phyloP scores from a whole-genome alignment of 148 eudicot species.

The Talinum fruticosum region DNA sequence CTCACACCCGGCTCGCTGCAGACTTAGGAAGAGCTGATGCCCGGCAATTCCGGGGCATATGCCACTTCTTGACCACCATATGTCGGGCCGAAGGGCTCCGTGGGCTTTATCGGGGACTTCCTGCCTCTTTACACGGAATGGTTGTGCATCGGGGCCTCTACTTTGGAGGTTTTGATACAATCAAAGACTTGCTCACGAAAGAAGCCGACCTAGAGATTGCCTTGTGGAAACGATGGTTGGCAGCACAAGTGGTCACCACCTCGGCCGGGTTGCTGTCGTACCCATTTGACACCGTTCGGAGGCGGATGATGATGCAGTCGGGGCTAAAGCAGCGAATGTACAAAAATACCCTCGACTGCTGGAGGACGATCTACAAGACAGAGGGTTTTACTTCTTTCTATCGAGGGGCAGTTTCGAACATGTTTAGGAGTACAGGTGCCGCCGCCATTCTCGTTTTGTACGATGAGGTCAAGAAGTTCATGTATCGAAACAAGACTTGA shows the following conservation, averaged over 20 bases:
- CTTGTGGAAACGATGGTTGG: conserved; percentile 92
- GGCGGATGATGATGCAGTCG: conserved; percentile 99
- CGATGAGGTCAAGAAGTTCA: conserved; percentile 82
- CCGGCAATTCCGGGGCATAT: conserved; percentile 80
- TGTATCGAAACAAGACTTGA: conserved; percentile 41
- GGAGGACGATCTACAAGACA: conserved; percentile 67
- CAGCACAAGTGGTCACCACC: conserved; percentile 84
- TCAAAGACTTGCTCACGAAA: conserved; percentile 64
- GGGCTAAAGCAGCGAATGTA: conserved; percentile 71
- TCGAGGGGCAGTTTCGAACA: conserved; percentile 82
- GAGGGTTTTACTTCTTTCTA: conserved; percentile 81
- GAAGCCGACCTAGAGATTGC: conserved; percentile 52
- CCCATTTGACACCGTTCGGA: conserved; percentile 86
- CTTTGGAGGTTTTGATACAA: conserved; percentile 91
- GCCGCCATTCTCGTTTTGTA: conserved; percentile 93
- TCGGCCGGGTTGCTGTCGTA: conserved; percentile 86
- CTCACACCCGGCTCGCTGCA: conserved; percentile 96
- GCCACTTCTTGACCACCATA: conserved; percentile 65
- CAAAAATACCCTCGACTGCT: conserved; percentile 69
- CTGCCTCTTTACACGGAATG: conserved; percentile 98
- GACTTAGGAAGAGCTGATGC: conserved; percentile 60
- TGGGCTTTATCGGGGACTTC: conserved; percentile 87
- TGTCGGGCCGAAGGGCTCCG: conserved; percentile 54
- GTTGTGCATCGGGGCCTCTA: conserved; percentile 79
- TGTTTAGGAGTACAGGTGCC: conserved; percentile 92